A percentile compares a stretch with the other conserved stretches of the same genome.
These are phyloP conservation scores for Aquanectria penicillioides DNA, from an alignment of 2,329 filamentous ascomycete genomes.

Conservation along the genomic window DNA sequence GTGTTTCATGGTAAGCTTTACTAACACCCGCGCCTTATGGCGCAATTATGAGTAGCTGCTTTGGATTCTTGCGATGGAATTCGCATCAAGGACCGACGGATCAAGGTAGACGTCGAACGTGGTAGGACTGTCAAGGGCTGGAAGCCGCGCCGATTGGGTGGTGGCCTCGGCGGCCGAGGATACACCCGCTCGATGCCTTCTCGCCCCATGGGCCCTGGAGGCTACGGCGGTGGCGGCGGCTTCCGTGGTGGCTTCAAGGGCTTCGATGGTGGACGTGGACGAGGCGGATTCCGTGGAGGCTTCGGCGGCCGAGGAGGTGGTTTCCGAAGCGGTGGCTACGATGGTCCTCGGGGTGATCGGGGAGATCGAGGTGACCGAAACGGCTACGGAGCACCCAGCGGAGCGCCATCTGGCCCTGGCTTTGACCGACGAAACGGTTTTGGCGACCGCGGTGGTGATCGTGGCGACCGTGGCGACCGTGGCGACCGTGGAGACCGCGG, in stretches of 20 bases:
- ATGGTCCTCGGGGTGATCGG: constrained; percentile 53
- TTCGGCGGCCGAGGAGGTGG: constrained; percentile 67
- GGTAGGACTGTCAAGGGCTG: constrained; percentile 94
- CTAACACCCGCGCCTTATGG: constrained; percentile 73
- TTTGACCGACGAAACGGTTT: constrained; percentile 59
- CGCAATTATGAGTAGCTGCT: constrained; percentile 79
- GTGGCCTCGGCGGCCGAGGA: constrained; percentile 89
- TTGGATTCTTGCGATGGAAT: constrained; percentile 87
- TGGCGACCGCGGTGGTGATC: constrained; percentile 45
- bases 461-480: constrained; percentile 54
- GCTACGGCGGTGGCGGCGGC: constrained; percentile 65
- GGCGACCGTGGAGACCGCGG: constrained; percentile 48
- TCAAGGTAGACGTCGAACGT: constrained; percentile 95
- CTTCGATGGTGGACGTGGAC: constrained; percentile 55
- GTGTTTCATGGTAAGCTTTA: constrained; percentile 67
- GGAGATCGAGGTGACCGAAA: constrained; percentile 52
- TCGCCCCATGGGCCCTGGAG: constrained; percentile 73
- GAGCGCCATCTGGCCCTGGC: constrained; percentile 70
- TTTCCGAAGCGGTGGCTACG: constrained; percentile 56
- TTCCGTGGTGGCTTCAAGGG: constrained; percentile 59
- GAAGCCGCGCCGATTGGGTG: constrained; percentile 91
- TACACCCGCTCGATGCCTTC: constrained; percentile 86
- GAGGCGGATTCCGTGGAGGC: constrained; percentile 60
- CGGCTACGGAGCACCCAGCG: constrained; percentile 62
- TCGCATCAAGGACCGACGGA: constrained; percentile 89